phyloP scores from a whole-genome alignment of 306 rosid genomes.

The Citrullus colocynthis region DNA sequence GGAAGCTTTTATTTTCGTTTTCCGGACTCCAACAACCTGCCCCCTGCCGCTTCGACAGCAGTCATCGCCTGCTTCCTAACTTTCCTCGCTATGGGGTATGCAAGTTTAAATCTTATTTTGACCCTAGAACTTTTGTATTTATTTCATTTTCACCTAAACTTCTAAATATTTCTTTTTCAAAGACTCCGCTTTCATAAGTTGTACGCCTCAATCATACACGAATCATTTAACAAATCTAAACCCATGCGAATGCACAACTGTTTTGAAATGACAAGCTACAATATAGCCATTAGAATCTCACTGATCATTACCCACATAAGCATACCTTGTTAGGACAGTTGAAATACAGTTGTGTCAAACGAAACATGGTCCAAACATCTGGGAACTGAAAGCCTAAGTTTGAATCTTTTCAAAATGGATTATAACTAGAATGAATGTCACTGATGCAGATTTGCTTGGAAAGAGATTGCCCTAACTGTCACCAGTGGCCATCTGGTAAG shows the following conservation, averaged over 20 bases:
- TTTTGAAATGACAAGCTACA: neutral
- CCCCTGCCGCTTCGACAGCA: slow-evolving; percentile 68
- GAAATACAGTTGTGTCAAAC: neutral
- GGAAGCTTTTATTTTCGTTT: slow-evolving; percentile 61
- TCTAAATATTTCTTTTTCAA: too few relatives aligned
- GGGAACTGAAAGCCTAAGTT: neutral
- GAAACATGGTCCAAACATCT: neutral
- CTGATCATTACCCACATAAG: neutral
- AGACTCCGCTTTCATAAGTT: too few relatives aligned
- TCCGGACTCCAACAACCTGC: slow-evolving; percentile 50
- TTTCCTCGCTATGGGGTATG: slow-evolving; percentile 86
- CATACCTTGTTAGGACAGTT: neutral
- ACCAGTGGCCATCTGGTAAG: slow-evolving; percentile 78
- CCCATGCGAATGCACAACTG: neutral
- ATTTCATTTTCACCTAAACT: too few relatives aligned
- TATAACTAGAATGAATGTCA: neutral
- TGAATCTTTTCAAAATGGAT: neutral
- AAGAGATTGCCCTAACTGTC: slow-evolving; percentile 57
- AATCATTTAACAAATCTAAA: neutral
- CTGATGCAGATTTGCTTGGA: slow-evolving; percentile 55
- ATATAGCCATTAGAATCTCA: neutral
- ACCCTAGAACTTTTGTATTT: neutral
- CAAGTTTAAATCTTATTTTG: neutral
- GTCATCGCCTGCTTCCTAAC: slow-evolving; percentile 68
- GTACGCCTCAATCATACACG: neutral